Conservation (phyloP, 2,329 filamentous ascomycete genomes). For the Aschersonia sp. region DNA sequence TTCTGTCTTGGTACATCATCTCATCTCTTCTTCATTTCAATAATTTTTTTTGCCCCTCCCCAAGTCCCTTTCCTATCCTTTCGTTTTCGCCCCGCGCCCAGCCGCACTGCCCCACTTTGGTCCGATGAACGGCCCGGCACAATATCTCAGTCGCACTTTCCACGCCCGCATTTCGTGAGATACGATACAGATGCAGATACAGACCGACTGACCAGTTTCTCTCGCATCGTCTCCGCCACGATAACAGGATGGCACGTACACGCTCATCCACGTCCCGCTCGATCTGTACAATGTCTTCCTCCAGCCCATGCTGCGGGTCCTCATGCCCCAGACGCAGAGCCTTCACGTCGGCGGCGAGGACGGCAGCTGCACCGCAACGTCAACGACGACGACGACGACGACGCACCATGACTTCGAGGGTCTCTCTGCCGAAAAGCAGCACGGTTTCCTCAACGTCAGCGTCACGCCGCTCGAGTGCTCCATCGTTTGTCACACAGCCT, state of each 20-base stretch:
- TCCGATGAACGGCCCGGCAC: too few species aligned
- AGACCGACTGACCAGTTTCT: too few species aligned
- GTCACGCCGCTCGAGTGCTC: slow-evolving; percentile 89
- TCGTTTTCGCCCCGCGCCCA: too few species aligned
- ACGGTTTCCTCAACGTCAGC: slow-evolving; percentile 85
- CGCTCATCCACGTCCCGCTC: slow-evolving; percentile 80
- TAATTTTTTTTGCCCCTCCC: too few species aligned
- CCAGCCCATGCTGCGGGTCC: slow-evolving; percentile 72
- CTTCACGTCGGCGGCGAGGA: slow-evolving; percentile 16
- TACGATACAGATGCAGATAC: too few species aligned
- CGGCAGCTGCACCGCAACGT: slow-evolving; percentile 17
- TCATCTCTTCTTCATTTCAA: too few species aligned
- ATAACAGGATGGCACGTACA: slow-evolving; percentile 66
- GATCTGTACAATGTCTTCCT: slow-evolving; percentile 64
- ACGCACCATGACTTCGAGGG: slow-evolving; percentile 23
- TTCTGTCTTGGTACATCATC: too few species aligned
- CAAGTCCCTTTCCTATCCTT: too few species aligned
- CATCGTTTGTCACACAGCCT: slow-evolving; percentile 68
- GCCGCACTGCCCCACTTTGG: too few species aligned
- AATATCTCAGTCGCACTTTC: too few species aligned
- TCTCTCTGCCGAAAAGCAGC: slow-evolving; percentile 37
- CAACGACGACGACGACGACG: background rate
- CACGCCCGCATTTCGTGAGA: too few species aligned
- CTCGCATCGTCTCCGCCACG: background rate
- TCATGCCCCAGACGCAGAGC: slow-evolving; percentile 50